Percentiles rank a stretch among this genome's conserved stretches.
Evolutionary conservation across 2,329 filamentous ascomycete genomes (phyloP).

Genomic region (Akanthomyces lecanii): DNA sequence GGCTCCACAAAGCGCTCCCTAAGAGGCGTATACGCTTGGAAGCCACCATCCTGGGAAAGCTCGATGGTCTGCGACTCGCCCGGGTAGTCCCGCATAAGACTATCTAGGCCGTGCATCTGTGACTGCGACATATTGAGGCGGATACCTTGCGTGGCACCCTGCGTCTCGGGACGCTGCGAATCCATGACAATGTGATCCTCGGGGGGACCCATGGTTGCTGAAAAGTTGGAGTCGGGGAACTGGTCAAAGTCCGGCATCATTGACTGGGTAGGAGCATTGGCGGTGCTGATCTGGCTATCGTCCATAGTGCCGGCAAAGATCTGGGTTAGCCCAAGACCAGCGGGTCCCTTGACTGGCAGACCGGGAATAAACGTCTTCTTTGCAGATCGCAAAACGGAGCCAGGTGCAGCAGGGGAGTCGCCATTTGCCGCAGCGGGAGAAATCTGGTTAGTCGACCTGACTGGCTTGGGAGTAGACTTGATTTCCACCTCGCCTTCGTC

Average conservation of each 20-base stretch:
- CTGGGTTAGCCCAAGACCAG: slow-evolving; percentile 74
- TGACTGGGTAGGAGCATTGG: slow-evolving; percentile 37
- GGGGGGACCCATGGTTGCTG: slow-evolving; percentile 53
- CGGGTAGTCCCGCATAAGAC: slow-evolving; percentile 42
- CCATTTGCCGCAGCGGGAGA: slow-evolving; percentile 41
- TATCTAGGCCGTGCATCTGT: slow-evolving; percentile 56
- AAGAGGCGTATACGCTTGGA: slow-evolving; percentile 68
- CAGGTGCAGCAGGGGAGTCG: slow-evolving; percentile 52
- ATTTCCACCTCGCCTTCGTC: slow-evolving; percentile 56
- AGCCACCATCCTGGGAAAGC: slow-evolving; percentile 76
- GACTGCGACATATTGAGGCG: slow-evolving; percentile 57
- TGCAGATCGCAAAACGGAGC: slow-evolving; percentile 63
- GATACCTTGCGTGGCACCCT: slow-evolving; percentile 41
- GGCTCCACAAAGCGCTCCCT: slow-evolving; percentile 61
- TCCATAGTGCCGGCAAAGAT: slow-evolving; percentile 91
- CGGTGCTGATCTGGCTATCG: slow-evolving; percentile 44
- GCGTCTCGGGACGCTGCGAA: slow-evolving; percentile 35
- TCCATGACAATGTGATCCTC: slow-evolving; percentile 49
- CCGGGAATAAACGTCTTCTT: slow-evolving; percentile 68
- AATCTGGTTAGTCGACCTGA: slow-evolving; percentile 34
- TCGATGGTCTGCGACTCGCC: slow-evolving; percentile 67
- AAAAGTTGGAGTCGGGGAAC: slow-evolving; percentile 57
- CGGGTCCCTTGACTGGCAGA: slow-evolving; percentile 55
- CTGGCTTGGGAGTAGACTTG: slow-evolving; percentile 45
- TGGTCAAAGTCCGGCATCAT: slow-evolving; percentile 55